Percentiles rank a stretch among this genome's conserved stretches.
Evolutionary conservation across 2,329 filamentous ascomycete genomes (phyloP).

Genomic region (Pseudophaeomoniella oleicola): DNA sequence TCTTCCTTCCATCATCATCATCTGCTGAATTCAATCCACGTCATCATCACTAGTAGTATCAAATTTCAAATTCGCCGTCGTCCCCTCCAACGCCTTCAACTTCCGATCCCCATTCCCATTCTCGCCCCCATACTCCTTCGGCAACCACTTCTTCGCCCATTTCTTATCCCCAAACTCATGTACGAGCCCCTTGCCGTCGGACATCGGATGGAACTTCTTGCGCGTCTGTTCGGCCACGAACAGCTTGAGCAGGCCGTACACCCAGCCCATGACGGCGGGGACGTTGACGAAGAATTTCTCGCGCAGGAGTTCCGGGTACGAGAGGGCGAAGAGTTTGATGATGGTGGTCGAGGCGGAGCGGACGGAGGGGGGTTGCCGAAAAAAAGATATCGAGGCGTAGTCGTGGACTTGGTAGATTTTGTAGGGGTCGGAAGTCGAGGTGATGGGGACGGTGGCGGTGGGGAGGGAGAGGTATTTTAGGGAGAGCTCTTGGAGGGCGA

Average conservation of each 20-base stretch:
- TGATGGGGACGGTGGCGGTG: conserved; percentile 54
- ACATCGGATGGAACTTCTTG: conserved; percentile 67
- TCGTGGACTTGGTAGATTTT: conserved; percentile 90
- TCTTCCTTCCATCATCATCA: too few species aligned
- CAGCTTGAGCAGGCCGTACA: conserved; percentile 61
- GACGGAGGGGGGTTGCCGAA: conserved; percentile 63
- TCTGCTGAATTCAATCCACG: too few species aligned
- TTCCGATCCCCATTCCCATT: conserved; percentile 41
- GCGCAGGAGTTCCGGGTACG: conserved; percentile 77
- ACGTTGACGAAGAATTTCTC: conserved; percentile 97
- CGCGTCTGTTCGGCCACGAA: conserved; percentile 60
- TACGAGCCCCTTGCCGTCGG: conserved; percentile 56
- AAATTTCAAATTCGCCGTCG: conserved; percentile 19
- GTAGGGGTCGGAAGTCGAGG: conserved; percentile 66
- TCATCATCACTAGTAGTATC: too few species aligned
- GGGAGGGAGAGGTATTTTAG: conserved; percentile 28
- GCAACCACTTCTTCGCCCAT: conserved; percentile 43
- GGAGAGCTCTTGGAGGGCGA: conserved; percentile 34
- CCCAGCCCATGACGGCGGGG: conserved; percentile 78
- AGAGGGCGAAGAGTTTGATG: conserved; percentile 64
- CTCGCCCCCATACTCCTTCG: conserved; percentile 66
- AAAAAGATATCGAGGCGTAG: conserved; percentile 76
- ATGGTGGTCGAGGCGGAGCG: conserved; percentile 66
- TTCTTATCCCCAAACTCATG: conserved; percentile 40
- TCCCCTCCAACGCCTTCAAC: conserved; percentile 12